Evolutionary conservation across 192 early-diverging fungal species (phyloP).

Genomic region (Backusella luteola): DNA sequence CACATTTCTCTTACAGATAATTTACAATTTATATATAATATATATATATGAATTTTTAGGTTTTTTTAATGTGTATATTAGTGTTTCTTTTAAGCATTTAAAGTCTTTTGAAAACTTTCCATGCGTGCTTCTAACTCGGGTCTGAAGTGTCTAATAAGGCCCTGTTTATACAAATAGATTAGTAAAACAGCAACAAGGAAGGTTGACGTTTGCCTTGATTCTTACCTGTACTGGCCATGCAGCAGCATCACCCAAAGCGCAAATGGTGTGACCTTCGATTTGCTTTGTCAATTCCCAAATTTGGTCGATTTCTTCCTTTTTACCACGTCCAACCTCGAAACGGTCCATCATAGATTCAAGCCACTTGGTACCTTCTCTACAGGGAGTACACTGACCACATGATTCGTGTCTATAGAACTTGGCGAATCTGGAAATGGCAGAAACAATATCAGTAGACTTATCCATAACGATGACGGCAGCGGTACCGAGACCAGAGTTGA

Average conservation of each 20-base stretch:
- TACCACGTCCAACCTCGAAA: conserved; percentile 86
- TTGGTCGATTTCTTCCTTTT: conserved; percentile 89
- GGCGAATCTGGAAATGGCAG: conserved; percentile 87
- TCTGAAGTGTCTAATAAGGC: conserved; percentile 89
- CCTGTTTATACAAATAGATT: not conserved
- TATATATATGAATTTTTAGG: conserved; percentile 5
- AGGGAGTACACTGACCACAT: conserved; percentile 99
- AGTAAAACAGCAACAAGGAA: not conserved
- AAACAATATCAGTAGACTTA: conserved; percentile 94
- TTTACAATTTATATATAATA: not conserved
- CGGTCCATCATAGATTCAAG: conserved; percentile 94
- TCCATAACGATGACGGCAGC: conserved; percentile 98
- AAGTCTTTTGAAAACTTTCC: conserved; percentile 13
- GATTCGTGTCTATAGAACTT: conserved; percentile 98
- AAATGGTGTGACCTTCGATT: conserved; percentile 99
- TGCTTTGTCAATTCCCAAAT: conserved; percentile 93
- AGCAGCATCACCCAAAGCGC: conserved; percentile 97
- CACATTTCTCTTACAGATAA: not conserved
- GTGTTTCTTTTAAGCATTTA: not conserved
- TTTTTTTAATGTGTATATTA: conserved; percentile 77
- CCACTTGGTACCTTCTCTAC: conserved; percentile 96
- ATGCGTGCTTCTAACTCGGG: conserved; percentile 77
- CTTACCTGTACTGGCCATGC: conserved; percentile 86
- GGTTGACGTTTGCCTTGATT: not conserved
- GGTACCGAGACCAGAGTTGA: conserved; percentile 91